Evolutionary conservation across 2,329 filamentous ascomycete genomes (phyloP).

Genomic region (Trichoderma sp.): DNA sequence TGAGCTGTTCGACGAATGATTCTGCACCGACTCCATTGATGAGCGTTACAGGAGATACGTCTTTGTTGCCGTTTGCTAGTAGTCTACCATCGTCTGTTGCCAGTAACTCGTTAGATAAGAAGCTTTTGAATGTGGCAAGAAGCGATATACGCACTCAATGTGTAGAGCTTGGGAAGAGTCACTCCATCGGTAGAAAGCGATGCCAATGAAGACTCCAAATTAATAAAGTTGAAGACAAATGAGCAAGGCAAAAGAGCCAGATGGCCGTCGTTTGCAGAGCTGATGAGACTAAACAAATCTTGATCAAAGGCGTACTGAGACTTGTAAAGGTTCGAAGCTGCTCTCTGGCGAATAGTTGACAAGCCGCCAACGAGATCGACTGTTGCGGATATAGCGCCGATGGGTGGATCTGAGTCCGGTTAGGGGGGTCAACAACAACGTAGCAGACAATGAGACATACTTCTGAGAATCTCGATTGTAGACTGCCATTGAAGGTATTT

Average conservation of each 20-base stretch:
- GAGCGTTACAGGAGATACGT: constrained; percentile 24
- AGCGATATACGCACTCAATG: background rate
- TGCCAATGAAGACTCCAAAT: background rate
- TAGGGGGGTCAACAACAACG: background rate
- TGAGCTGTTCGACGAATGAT: constrained; percentile 24
- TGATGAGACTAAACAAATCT: constrained; percentile 14
- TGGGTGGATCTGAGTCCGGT: constrained; percentile 16
- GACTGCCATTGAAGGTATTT: constrained; percentile 28
- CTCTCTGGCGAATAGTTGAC: constrained; percentile 1
- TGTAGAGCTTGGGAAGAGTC: constrained; percentile 31
- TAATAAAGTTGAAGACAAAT: background rate
- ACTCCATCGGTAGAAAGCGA: constrained; percentile 35
- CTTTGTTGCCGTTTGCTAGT: background rate
- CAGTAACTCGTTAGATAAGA: background rate
- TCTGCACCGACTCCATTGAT: constrained; percentile 28
- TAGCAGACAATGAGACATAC: background rate
- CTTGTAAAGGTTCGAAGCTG: background rate
- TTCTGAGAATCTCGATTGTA: constrained; percentile 21
- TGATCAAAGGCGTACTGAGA: constrained; percentile 17
- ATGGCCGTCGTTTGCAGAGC: constrained; percentile 24
- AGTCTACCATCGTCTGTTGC: background rate
- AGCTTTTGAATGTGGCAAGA: background rate
- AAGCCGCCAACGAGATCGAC: constrained; percentile 25
- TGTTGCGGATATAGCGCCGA: constrained; percentile 5
- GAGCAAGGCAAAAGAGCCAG: constrained; percentile 13